phyloP scores from a whole-genome alignment of 169 alveolate genomes.

The Ichthyophthirius multifiliis region DNA sequence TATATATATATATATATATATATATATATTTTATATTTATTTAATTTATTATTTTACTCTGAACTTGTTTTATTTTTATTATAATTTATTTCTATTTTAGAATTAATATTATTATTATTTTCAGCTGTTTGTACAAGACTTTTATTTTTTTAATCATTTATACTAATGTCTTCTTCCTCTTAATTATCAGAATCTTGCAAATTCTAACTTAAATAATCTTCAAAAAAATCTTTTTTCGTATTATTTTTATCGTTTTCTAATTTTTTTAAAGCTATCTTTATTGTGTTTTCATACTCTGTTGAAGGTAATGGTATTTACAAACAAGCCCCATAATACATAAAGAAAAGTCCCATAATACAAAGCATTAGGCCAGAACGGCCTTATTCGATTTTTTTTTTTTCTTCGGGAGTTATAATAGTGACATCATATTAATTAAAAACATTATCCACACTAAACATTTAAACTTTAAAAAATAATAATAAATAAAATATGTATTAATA shows the following conservation, averaged over 20 bases:
- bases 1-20: background rate
- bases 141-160: background rate
- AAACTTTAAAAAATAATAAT: background rate
- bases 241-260: background rate
- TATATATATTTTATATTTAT: background rate
- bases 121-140: background rate
- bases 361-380: constrained; percentile 46
- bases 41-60: background rate
- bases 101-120: background rate
- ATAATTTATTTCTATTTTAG: background rate
- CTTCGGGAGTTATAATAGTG: constrained; percentile 10
- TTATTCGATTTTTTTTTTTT: constrained; percentile 1
- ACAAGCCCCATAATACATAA: constrained; percentile 35
- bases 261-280: background rate
- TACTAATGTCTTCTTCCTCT: constrained; percentile 25
- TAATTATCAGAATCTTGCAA: background rate
- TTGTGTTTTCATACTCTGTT: constrained; percentile 12
- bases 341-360: constrained; percentile 1
- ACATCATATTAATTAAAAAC: background rate
- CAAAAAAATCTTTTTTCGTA: background rate
- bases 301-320: constrained; percentile 27
- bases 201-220: background rate
- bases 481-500: background rate
- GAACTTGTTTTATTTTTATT: background rate
- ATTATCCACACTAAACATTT: background rate